Base-by-base conservation (phyloP, 1,284 basidiomycete species). In the Cutaneotrichosporon arboriforme region DNA sequence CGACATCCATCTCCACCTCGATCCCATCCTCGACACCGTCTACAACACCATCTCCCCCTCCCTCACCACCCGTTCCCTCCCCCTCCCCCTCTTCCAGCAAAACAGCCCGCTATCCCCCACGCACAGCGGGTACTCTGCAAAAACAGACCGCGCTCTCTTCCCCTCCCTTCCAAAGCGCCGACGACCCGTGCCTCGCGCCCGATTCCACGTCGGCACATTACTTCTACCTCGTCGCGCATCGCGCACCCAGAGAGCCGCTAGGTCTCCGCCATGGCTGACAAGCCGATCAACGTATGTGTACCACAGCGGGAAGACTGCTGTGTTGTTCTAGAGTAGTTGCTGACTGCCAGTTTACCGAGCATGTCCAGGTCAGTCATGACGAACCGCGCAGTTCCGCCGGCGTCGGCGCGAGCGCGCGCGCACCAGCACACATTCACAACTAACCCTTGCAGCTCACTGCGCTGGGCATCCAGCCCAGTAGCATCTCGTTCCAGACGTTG, bases 401-500 rank as follows among this genome's bases (percentile, higher is more conserved):
- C 39, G 9, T 20, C 10, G 5, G 39, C 39, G 17, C 37, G 8
- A 18, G 17, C 36, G n/a, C n/a, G n/a, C n/a, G n/a, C n/a, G 34
- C 13, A 12, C 34, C 3, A n/a, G 40, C 21, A 13, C 8, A 42
- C 53, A n/a, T n/a, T 55, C 15, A 49, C 46, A 12, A 14, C 34
- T 8, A 13, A 43, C 40, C 10, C 23, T 15, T 36, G 18, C 90
- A 98, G 80, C 87, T 99, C 70, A 93, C 93, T 33, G 91, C 90
- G 73, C 80, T 98, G 64, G 94, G 93, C 65, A 83, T 99, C 63
- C 91, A 97, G 76, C 92, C 94, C 49, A 85, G 88, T 59, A 94
- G 90, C 60, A 98, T 98, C 72, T 92, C 90, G 35, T 98, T 98
- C 79, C 92, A 97, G 82, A 91, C 86, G 40, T 79, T 97, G 65